Percentiles rank a stretch among this genome's conserved stretches.
These are phyloP conservation scores for Boletus subcaerulescens DNA, from an alignment of 768 basidiomycete species.

Conservation along the genomic window DNA sequence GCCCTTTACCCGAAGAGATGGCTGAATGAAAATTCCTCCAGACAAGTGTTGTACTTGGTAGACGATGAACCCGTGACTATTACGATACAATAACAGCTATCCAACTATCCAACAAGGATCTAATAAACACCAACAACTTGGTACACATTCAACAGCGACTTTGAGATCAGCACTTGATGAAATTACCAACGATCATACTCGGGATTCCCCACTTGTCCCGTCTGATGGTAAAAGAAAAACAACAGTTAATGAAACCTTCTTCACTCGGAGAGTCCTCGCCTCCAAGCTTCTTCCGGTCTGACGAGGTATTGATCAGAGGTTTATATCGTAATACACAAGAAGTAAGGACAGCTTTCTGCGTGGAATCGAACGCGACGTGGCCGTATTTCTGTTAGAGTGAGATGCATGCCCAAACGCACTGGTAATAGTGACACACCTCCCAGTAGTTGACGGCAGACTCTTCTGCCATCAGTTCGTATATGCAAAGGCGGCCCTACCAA, in stretches of 20 bases:
- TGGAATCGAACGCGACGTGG: constrained; percentile 87
- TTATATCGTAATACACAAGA: constrained; percentile 86
- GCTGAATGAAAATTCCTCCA: constrained; percentile 11
- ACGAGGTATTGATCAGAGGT: constrained; percentile 49
- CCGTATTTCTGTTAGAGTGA: constrained; percentile 77
- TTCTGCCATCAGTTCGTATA: constrained; percentile 98
- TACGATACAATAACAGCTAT: constrained; percentile 6
- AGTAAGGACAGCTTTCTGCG: constrained; percentile 89
- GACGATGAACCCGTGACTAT: constrained; percentile 9
- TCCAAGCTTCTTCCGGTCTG: constrained; percentile 30
- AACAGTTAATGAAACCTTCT: constrained; percentile 80
- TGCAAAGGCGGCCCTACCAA: constrained; percentile 79
- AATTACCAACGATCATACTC: constrained; percentile 88
- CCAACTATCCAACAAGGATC: constrained; percentile 7
- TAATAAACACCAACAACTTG: constrained; percentile 5
- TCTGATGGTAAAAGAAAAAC: constrained; percentile 88
- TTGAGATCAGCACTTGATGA: constrained; percentile 58
- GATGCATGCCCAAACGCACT: neutral
- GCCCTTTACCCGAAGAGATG: constrained; percentile 59
- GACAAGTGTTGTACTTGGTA: neutral
- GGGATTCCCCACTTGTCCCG: constrained; percentile 85
- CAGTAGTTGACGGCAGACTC: constrained; percentile 96
- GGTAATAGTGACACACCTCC: constrained; percentile 58
- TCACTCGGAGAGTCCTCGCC: constrained; percentile 41
- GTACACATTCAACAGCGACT: neutral